phyloP scores from a whole-genome alignment of 495 filamentous ascomycete genomes.

The Xeromyces bisporus region DNA sequence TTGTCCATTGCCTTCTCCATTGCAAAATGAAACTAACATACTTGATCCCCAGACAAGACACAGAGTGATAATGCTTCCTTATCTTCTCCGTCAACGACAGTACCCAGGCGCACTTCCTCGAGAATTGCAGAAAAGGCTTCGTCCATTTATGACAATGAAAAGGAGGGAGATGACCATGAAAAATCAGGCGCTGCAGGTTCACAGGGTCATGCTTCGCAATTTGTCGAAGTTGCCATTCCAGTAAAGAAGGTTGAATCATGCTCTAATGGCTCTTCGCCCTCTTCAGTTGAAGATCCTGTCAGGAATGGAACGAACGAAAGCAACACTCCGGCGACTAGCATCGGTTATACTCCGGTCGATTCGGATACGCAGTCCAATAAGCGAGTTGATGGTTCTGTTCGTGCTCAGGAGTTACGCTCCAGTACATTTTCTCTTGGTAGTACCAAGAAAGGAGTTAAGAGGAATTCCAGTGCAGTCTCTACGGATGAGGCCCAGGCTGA shows the following conservation, averaged over 20 bases:
- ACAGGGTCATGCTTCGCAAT: neutral
- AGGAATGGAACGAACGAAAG: conserved; percentile 39
- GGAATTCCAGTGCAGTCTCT: conserved; percentile 8
- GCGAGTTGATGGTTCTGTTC: conserved; percentile 22
- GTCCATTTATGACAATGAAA: conserved; percentile 11
- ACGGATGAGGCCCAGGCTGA: conserved; percentile 21
- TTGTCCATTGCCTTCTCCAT: neutral
- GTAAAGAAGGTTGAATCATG: conserved; percentile 9
- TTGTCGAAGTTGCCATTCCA: conserved; percentile 27
- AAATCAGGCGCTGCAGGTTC: neutral
- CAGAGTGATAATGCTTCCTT: neutral
- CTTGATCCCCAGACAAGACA: neutral
- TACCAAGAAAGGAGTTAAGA: conserved; percentile 17
- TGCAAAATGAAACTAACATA: neutral
- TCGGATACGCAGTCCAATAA: conserved; percentile 12
- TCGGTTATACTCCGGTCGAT: conserved; percentile 39
- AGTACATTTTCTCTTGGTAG: conserved; percentile 19
- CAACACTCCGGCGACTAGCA: conserved; percentile 66
- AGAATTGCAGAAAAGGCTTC: neutral
- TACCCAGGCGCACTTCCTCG: neutral
- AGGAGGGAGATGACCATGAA: conserved; percentile 8
- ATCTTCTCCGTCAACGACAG: neutral
- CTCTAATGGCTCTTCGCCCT: conserved; percentile 10
- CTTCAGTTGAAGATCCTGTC: conserved; percentile 17
- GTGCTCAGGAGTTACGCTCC: conserved; percentile 23